These are phyloP conservation scores for Alternaria sp. DNA, from an alignment of 2,329 filamentous ascomycete genomes.

Conservation along the genomic window DNA sequence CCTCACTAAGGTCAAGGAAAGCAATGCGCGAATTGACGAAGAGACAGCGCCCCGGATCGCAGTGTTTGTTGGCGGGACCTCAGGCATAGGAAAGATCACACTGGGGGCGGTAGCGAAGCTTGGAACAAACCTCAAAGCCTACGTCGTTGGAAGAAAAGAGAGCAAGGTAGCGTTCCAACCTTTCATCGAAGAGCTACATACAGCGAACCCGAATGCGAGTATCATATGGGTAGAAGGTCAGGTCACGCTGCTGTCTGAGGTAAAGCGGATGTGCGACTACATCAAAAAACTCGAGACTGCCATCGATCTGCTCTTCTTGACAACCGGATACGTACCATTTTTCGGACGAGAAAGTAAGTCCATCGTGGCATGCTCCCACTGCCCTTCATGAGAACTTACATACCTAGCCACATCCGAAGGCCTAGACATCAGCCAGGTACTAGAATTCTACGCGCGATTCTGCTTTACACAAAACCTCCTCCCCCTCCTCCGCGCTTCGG, in stretches of 20 bases:
- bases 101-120: conserved; percentile 25
- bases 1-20: neutral
- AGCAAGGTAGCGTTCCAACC: conserved; percentile 35
- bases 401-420: conserved; percentile 45
- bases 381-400: neutral
- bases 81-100: conserved; percentile 55
- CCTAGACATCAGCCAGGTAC: conserved; percentile 49
- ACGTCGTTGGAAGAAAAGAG: conserved; percentile 53
- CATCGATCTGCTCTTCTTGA: neutral
- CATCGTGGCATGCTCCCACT: too few species aligned
- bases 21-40: conserved; percentile 51
- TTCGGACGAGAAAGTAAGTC: neutral
- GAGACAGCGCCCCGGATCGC: conserved; percentile 47
- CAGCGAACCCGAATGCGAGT: conserved; percentile 49
- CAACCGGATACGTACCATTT: neutral
- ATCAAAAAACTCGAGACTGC: neutral
- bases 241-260: conserved; percentile 54
- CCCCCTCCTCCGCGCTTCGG: conserved; percentile 43
- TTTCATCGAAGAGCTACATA: conserved; percentile 49
- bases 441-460: conserved; percentile 56
- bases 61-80: conserved; percentile 56
- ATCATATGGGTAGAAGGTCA: conserved; percentile 54
- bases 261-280: conserved; percentile 47
- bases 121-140: conserved; percentile 48
- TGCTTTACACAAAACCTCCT: conserved; percentile 51